Base-by-base conservation (phyloP, 106 monocot genomes). In the Dactylorhiza incarnata region DNA sequence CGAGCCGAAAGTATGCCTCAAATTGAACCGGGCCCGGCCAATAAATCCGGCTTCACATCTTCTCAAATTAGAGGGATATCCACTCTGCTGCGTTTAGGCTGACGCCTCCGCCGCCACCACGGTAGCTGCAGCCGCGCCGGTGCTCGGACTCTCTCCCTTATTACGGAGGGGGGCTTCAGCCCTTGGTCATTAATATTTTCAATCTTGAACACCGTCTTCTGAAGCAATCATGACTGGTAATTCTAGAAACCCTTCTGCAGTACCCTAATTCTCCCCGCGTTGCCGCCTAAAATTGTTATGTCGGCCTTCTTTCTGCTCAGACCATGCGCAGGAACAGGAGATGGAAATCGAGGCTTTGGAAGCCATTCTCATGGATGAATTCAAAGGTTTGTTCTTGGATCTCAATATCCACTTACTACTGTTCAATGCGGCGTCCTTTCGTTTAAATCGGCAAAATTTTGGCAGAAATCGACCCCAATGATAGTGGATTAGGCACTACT, bases 311-410 rank as follows among this genome's bases (percentile, higher is more conserved):
- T 65, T 46, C 23, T 19, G 9, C 12, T 44, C 84, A 91, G 91
- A 91, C 49, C 70, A 82, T 80, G 77, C 51, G 68, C 91, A 85
- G 81, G 91, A 91, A 80, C 91, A 91, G 77, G 91, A 91, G 78
- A 91, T 91, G 91, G 91, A 88, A 80, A 83, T 91, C 70, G 90
- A 91, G 72, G 90, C 90, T 11, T 47, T 91, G 79, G 79, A 87
- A 73, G 90, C 90, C 29, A 91, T 91, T 59, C 81, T 91, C 45
- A 91, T 91, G 90, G 90, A 91, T 46, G 90, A 91, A 23, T 73
- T 91, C 68, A 43, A 69, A 75, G 90, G 90, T 83, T 48, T 11
- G 72, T 23, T 49, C 9, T 24, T 22, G 3, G 48, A 72, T 49
- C 22, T 72, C 6, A 23, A 55, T 46, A 19, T 53, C 23, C 5